Evolutionary conservation across 2,329 filamentous ascomycete species (phyloP), one percentile per base, ranked within the genome.

Genomic region (Periconia macrospinosa): DNA sequence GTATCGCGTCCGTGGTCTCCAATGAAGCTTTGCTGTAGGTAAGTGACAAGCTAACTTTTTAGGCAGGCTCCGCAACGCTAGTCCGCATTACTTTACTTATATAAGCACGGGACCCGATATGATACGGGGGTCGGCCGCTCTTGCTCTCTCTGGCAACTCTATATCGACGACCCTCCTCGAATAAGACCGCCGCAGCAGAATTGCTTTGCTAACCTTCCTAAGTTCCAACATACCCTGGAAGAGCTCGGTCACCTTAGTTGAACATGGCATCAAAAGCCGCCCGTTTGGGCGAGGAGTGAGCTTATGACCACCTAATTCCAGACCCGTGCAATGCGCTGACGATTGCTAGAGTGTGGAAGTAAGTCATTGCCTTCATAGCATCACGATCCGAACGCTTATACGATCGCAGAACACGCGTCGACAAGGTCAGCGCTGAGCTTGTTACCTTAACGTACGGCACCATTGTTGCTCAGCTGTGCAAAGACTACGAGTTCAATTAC

Each of bases 401-500:
- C 65, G 15, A 43, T 46, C 47, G 44, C 73, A 97, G 93, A 79
- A 95, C 91, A 55, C 89, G 92, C 69, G 89, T 97, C 69, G 93
- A 97, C 78, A 97, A 97, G 78, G 92, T 97, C 79, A 97, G 97
- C 77, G 91, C 94, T 60, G 94, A 99, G 79, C 84, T 99, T 56
- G 93, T 99, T 49, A 97, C 92, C 44, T 84, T 99, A 67, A 99
- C 94, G 30, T 99, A 99, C 75, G 94, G 94, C 70, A 97, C 94
- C 20, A 95, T 99, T 59, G 94, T 99, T 53, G 90, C 92, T 53
- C 93, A 97, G 75, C 82, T 99, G 61, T 97, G 93, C 80, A 93
- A 93, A 75, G 94, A 99, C 79, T 96, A 93, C 73, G 92, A 97
- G 66, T 87, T 86, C 67, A 91, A 97, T 77, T 99, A 99, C 72